Conservation (phyloP, 75 land plant species). For the Selaginella tamariscina region DNA sequence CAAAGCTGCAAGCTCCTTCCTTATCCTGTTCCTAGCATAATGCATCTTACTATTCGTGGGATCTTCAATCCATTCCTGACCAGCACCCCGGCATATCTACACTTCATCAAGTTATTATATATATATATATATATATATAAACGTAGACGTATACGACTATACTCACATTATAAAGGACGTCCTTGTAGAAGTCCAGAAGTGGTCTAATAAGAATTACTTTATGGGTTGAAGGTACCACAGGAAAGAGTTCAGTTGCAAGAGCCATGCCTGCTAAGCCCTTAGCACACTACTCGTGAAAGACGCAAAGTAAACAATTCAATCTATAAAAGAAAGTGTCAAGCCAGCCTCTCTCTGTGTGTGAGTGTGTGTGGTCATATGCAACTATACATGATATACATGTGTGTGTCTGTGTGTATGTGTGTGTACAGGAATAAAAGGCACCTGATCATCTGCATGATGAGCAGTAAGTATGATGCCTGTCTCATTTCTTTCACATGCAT, state of each 20-base stretch:
- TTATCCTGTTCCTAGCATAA: constrained; percentile 77
- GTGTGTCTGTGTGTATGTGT: background rate
- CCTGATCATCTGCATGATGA: constrained; percentile 97
- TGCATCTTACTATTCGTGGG: constrained; percentile 54
- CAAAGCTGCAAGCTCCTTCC: constrained; percentile 29
- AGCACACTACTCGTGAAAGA: background rate
- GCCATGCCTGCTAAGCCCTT: background rate
- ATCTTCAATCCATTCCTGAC: constrained; percentile 78
- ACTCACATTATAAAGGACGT: background rate
- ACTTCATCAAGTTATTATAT: too few relatives aligned
- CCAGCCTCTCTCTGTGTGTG: background rate
- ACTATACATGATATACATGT: constrained; percentile 91
- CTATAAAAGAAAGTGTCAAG: background rate
- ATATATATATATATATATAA: background rate
- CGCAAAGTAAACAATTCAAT: background rate
- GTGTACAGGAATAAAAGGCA: constrained; percentile 2
- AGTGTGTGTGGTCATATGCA: background rate
- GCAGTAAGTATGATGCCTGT: constrained; percentile 58
- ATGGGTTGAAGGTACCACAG: background rate
- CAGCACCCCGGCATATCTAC: constrained; percentile 48
- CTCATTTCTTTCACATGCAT: constrained; percentile 37
- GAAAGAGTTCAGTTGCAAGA: background rate
- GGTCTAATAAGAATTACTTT: background rate
- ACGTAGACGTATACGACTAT: background rate
- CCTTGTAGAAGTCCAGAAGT: background rate